A percentile compares a stretch with the other conserved stretches of the same genome.
phyloP scores from a whole-genome alignment of 108 stramenopile genomes.

The Cafeteria roenbergensis region DNA sequence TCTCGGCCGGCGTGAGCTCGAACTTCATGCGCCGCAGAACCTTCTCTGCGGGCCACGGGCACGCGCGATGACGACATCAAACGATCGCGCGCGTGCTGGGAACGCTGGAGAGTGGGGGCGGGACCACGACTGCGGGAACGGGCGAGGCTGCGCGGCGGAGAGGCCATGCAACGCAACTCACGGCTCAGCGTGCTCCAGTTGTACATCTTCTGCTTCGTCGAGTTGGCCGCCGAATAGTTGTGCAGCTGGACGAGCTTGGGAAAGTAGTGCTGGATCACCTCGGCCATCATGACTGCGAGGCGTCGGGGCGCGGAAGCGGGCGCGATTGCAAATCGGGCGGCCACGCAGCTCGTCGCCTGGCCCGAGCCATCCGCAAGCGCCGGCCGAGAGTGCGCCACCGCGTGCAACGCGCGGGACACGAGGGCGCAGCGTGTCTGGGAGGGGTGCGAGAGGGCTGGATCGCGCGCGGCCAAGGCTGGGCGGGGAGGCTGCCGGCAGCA shows the following conservation, averaged over 20 bases:
- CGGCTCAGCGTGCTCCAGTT: constrained; percentile 49
- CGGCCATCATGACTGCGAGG: constrained; percentile 36
- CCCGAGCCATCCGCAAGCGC: background rate
- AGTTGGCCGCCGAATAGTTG: constrained; percentile 49
- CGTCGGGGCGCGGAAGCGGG: too few species aligned
- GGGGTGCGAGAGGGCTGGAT: background rate
- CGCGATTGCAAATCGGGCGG: too few species aligned
- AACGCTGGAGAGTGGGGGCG: background rate
- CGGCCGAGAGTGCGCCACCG: background rate
- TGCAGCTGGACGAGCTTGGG: constrained; percentile 51
- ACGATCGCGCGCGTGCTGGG: constrained; percentile 26
- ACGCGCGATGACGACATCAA: background rate
- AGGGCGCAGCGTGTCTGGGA: background rate
- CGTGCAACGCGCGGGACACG: background rate
- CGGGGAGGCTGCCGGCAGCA: too few species aligned
- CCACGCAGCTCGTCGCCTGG: background rate
- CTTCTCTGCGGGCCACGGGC: background rate
- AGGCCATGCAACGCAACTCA: constrained; percentile 1
- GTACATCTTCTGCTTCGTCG: constrained; percentile 43
- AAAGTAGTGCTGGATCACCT: constrained; percentile 51
- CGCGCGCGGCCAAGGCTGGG: too few species aligned
- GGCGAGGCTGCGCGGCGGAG: background rate
- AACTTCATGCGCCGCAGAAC: constrained; percentile 10
- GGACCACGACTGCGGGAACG: background rate
- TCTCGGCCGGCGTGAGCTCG: constrained; percentile 15